phyloP scores from a whole-genome alignment of 768 basidiomycete genomes.

The Auricularia heimuer region DNA sequence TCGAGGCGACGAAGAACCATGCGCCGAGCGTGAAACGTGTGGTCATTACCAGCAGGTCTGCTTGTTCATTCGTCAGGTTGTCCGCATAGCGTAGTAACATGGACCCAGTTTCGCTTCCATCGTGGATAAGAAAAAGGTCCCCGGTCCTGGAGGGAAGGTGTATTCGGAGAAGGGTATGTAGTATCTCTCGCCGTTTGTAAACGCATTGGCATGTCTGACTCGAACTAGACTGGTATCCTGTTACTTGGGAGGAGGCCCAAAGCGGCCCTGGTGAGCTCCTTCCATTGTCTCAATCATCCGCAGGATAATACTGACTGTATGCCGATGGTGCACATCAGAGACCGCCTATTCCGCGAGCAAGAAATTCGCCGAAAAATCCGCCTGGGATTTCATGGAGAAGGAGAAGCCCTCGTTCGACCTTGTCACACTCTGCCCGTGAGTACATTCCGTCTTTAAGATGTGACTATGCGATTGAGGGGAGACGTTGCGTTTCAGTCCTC shows the following conservation, averaged over 20 bases:
- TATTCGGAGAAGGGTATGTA: not conserved
- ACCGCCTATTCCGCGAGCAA: slow-evolving; percentile 5
- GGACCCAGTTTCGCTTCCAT: slow-evolving; percentile 5
- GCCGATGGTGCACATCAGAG: not conserved
- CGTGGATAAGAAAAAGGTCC: not conserved
- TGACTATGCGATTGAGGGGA: not conserved
- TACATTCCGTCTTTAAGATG: not conserved
- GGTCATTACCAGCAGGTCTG: slow-evolving; percentile 5
- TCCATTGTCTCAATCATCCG: not conserved
- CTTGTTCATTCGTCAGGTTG: not conserved
- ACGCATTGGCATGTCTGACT: not conserved
- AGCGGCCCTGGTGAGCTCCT: not conserved
- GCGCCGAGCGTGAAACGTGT: slow-evolving; percentile 6
- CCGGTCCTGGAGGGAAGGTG: slow-evolving; percentile 1
- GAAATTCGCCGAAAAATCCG: slow-evolving; percentile 7
- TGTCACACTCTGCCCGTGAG: slow-evolving; percentile 5
- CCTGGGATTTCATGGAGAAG: slow-evolving; percentile 7
- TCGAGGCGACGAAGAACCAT: slow-evolving; percentile 1
- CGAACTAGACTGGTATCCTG: not conserved
- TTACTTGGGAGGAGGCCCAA: slow-evolving; percentile 3
- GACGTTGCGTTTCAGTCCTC: not conserved
- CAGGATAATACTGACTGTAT: too few species aligned
- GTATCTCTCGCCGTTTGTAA: not conserved
- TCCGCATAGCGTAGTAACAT: not conserved
- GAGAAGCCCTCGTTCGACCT: slow-evolving; percentile 8